Conservation (phyloP, 179 eudicot genomes). For the Gypsophila paniculata region DNA sequence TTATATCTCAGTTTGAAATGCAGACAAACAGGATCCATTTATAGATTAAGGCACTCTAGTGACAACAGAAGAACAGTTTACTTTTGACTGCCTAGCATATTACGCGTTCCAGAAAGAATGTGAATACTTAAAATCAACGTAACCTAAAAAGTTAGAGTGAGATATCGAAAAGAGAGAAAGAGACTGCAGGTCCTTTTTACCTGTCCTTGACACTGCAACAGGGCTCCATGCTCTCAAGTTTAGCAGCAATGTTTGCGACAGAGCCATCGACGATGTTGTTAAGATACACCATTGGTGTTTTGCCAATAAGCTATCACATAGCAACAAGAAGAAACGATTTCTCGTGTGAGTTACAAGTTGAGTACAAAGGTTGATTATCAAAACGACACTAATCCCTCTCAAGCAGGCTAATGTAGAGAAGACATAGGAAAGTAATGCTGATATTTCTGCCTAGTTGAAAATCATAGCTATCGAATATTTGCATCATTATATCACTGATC, state of each 20-base stretch:
- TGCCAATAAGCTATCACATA: constrained; percentile 76
- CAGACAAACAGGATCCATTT: neutral
- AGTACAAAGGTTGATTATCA: neutral
- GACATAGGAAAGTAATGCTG: no score
- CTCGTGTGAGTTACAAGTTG: neutral
- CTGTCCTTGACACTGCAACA: constrained; percentile 98
- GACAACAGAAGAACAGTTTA: neutral
- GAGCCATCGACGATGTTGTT: constrained; percentile 73
- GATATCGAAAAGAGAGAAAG: neutral
- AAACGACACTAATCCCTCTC: neutral
- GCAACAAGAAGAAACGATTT: constrained; percentile 14
- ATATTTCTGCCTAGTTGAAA: no score
- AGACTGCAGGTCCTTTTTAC: constrained; percentile 32
- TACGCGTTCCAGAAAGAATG: neutral
- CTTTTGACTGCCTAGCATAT: neutral
- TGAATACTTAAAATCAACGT: neutral
- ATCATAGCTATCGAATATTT: no score
- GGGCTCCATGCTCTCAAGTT: constrained; percentile 99
- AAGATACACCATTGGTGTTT: constrained; percentile 94
- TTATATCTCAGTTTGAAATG: neutral
- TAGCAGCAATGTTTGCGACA: constrained; percentile 91
- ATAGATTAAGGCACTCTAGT: neutral
- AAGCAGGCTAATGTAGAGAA: neutral
- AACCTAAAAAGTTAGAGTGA: neutral
- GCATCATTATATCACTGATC: no score